Conservation (phyloP, 768 basidiomycete species). For the Brasilioporus rufonigricans region DNA sequence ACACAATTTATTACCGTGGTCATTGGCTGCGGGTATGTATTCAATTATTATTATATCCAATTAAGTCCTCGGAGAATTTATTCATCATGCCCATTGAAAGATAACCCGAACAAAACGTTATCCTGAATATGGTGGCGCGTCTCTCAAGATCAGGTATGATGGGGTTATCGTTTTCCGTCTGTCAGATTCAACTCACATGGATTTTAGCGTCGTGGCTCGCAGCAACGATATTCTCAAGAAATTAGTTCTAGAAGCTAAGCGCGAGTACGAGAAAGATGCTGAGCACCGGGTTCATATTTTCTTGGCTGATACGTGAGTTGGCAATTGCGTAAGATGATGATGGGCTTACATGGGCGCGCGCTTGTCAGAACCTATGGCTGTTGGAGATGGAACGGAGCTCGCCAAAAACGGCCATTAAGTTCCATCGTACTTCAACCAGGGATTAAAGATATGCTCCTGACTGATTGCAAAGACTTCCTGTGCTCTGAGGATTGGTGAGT, state of each 20-base stretch:
- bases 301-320: constrained; percentile 80
- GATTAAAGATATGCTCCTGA: constrained; percentile 86
- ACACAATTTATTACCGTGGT: constrained; percentile 87
- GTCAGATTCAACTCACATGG: constrained; percentile 18
- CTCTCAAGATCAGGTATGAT: constrained; percentile 75
- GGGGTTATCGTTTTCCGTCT: constrained; percentile 3
- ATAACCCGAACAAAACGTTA: constrained; percentile 79
- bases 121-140: constrained; percentile 67
- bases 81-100: constrained; percentile 36
- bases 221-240: constrained; percentile 87
- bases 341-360: constrained; percentile 2
- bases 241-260: constrained; percentile 83
- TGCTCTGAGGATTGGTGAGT: constrained; percentile 82
- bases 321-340: constrained; percentile 6
- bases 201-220: constrained; percentile 74
- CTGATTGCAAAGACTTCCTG: constrained; percentile 84
- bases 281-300: constrained; percentile 89
- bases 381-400: constrained; percentile 88
- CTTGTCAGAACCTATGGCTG: constrained; percentile 58
- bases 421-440: constrained; percentile 90
- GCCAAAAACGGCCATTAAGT: constrained; percentile 87
- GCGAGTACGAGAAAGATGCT: constrained; percentile 87
- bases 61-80: constrained; percentile 20
- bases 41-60: constrained; percentile 1
- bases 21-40: constrained; percentile 77